Percentiles rank a stretch among this genome's conserved stretches.
phyloP scores from a whole-genome alignment of 768 basidiomycete genomes.

The Tulasnella sp. region DNA sequence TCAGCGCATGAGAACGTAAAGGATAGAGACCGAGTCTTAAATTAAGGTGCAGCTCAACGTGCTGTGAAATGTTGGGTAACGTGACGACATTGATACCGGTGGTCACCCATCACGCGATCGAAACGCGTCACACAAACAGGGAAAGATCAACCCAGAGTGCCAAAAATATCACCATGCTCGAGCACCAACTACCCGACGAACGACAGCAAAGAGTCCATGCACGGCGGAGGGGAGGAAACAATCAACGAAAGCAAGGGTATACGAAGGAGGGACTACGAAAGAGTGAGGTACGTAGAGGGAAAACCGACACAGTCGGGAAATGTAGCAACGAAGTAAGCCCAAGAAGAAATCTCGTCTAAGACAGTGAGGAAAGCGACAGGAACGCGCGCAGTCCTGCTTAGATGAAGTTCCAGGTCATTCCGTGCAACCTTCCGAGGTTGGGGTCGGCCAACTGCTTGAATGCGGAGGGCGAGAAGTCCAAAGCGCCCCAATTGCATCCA shows the following conservation, averaged over 20 bases:
- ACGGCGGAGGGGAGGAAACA: not conserved
- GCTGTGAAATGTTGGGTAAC: too few relatives aligned
- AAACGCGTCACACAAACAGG: not conserved
- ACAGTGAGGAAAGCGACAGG: not conserved
- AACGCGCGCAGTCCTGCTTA: not conserved
- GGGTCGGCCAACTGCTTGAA: constrained; percentile 10
- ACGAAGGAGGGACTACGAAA: not conserved
- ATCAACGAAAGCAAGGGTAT: not conserved
- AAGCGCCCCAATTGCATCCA: not conserved
- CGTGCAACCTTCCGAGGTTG: not conserved
- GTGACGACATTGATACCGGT: too few relatives aligned
- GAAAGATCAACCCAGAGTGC: not conserved
- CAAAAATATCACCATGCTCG: constrained; percentile 11
- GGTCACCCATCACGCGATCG: too few relatives aligned
- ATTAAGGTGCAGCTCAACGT: too few relatives aligned
- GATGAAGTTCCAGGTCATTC: not conserved
- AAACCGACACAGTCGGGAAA: constrained; percentile 5
- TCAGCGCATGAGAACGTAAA: too few relatives aligned
- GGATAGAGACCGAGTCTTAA: too few relatives aligned
- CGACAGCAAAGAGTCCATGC: constrained; percentile 3
- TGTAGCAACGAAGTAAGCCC: not conserved
- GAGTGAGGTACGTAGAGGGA: not conserved
- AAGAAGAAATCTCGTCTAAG: not conserved
- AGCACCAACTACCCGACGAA: constrained; percentile 5
- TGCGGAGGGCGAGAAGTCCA: constrained; percentile 22